phyloP scores from a whole-genome alignment of 1,284 basidiomycete species.

The Apiotrichum siamense region DNA sequence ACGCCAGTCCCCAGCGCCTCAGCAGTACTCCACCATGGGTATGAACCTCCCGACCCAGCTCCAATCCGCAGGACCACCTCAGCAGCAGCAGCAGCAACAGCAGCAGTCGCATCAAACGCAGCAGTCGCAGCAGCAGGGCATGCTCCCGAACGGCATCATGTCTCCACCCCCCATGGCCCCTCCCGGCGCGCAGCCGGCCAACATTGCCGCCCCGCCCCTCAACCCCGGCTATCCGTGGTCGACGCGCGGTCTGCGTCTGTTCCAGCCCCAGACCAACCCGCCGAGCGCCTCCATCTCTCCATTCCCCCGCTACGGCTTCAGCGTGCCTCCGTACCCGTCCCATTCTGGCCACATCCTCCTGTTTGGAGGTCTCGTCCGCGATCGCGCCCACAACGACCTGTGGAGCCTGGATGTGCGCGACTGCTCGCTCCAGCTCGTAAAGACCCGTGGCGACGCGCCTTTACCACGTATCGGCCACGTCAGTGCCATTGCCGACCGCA shows the following conservation, averaged over 20 bases:
- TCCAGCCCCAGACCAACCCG: conserved; percentile 21
- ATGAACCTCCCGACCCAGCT: conserved; percentile 13
- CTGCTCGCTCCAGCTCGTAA: conserved; percentile 67
- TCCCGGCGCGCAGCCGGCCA: neutral
- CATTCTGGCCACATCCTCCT: conserved; percentile 84
- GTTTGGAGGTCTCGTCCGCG: conserved; percentile 93
- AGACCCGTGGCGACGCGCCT: conserved; percentile 85
- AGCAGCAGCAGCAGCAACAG: conserved; percentile 1
- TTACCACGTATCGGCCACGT: conserved; percentile 91
- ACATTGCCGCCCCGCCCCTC: neutral
- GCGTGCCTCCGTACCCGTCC: conserved; percentile 79
- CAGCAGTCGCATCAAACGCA: neutral
- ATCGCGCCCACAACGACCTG: conserved; percentile 86
- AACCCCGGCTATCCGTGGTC: conserved; percentile 26
- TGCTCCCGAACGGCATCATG: neutral
- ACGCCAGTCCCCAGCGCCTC: conserved; percentile 8
- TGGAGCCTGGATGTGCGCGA: conserved; percentile 82
- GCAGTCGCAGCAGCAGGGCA: neutral
- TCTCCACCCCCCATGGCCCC: neutral
- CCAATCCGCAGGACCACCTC: neutral
- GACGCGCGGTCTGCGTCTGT: conserved; percentile 16
- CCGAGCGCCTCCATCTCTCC: conserved; percentile 50
- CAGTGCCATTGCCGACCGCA: conserved; percentile 88
- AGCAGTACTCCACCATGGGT: neutral
- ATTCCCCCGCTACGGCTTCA: conserved; percentile 96